These are phyloP conservation scores for Clonostachys rhizophaga DNA, from an alignment of 2,329 filamentous ascomycete species.

Conservation along the genomic window DNA sequence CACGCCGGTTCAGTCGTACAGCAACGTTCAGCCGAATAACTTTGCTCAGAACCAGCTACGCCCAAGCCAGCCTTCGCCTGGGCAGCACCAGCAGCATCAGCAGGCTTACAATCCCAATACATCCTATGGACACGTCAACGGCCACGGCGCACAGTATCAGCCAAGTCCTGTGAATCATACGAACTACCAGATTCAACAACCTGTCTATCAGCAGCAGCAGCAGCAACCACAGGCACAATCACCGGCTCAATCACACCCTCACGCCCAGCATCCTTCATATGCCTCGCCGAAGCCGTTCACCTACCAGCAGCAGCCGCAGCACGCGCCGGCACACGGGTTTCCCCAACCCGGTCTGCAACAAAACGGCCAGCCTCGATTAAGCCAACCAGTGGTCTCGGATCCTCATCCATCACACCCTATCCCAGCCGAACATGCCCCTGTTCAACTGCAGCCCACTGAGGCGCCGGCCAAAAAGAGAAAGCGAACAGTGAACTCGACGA, in stretches of 20 bases:
- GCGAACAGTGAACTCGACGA: slow-evolving; percentile 16
- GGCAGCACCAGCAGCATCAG: slow-evolving; percentile 3
- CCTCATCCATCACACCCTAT: too few relatives aligned
- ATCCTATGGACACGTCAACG: not conserved
- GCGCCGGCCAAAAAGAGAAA: slow-evolving; percentile 30
- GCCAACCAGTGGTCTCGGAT: too few relatives aligned
- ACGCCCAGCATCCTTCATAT: slow-evolving; percentile 12
- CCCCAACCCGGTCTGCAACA: slow-evolving; percentile 12
- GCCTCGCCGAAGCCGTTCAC: slow-evolving; percentile 12
- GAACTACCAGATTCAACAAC: not conserved
- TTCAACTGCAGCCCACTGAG: not conserved
- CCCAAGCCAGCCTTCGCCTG: slow-evolving; percentile 1
- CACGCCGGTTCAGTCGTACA: slow-evolving; percentile 24
- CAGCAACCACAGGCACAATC: slow-evolving; percentile 6
- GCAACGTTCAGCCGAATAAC: slow-evolving; percentile 10
- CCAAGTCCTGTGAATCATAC: not conserved
- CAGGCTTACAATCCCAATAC: too few relatives aligned
- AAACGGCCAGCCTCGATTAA: slow-evolving; percentile 11
- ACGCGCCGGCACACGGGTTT: slow-evolving; percentile 11
- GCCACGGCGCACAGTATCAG: not conserved
- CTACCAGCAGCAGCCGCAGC: not conserved
- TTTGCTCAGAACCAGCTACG: slow-evolving; percentile 4
- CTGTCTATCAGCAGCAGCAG: too few relatives aligned
- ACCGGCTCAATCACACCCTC: slow-evolving; percentile 6
- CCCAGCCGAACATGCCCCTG: too few relatives aligned